A percentile compares a stretch with the other conserved stretches of the same genome.
Conservation (phyloP, 2,329 filamentous ascomycete species). For the Trichoderma sp. region DNA sequence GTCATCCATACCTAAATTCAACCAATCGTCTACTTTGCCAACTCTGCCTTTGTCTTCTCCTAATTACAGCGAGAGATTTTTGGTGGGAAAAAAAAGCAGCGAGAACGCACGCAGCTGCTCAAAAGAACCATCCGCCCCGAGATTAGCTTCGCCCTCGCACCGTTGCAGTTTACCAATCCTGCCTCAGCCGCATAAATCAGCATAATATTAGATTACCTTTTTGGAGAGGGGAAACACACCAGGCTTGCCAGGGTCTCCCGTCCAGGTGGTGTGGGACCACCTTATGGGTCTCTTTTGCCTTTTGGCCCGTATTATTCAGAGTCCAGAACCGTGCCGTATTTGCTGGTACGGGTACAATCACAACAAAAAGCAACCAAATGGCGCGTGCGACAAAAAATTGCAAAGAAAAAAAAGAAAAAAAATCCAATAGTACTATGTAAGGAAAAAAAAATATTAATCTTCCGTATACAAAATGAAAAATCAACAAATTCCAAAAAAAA, state of each 20-base stretch:
- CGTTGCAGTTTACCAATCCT: background rate
- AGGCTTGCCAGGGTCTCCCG: conserved; percentile 16
- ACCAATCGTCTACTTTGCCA: background rate
- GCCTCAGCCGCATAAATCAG: conserved; percentile 17
- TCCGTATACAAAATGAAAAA: background rate
- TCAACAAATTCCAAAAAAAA: background rate
- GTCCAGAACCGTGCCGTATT: background rate
- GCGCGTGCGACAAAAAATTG: background rate
- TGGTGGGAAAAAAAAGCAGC: background rate
- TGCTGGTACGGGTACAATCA: background rate
- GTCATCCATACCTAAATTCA: background rate
- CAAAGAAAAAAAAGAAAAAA: background rate
- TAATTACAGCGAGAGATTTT: background rate
- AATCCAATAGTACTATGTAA: background rate
- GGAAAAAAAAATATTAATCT: background rate
- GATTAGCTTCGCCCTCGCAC: background rate
- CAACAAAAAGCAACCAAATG: background rate
- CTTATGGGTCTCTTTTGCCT: background rate
- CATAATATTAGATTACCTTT: conserved; percentile 22
- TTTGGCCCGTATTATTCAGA: background rate
- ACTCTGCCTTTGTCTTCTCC: too few relatives aligned
- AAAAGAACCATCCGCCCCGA: background rate
- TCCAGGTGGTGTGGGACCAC: conserved; percentile 9
- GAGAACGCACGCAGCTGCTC: background rate
- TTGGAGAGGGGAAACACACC: background rate